Conservation (phyloP, 1,284 basidiomycete genomes). For the Cutaneotrichosporon dermatis region DNA sequence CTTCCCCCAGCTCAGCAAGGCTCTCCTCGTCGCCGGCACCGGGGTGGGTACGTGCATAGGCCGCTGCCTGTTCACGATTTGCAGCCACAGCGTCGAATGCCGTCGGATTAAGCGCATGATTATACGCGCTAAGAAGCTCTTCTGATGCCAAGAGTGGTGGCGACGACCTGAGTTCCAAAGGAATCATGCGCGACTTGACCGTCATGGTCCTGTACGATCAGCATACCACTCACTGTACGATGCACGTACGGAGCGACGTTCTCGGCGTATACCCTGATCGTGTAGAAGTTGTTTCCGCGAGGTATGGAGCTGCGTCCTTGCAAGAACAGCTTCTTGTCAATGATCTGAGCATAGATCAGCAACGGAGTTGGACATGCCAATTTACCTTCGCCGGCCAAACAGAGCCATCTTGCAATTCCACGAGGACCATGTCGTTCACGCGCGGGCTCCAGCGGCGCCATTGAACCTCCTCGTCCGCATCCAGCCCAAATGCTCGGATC, state of each 20-base stretch:
- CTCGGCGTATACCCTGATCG: slow-evolving; percentile 39
- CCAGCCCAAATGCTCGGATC: slow-evolving; percentile 22
- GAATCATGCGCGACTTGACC: slow-evolving; percentile 41
- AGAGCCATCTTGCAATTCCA: slow-evolving; percentile 28
- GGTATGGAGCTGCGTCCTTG: slow-evolving; percentile 39
- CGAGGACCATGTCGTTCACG: slow-evolving; percentile 34
- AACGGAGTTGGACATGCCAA: not conserved
- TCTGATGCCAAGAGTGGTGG: slow-evolving; percentile 39
- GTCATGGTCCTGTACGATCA: slow-evolving; percentile 28
- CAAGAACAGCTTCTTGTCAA: slow-evolving; percentile 40
- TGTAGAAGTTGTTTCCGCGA: slow-evolving; percentile 42
- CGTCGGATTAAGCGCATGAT: slow-evolving; percentile 35
- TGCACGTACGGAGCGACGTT: slow-evolving; percentile 32
- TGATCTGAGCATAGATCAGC: slow-evolving; percentile 27
- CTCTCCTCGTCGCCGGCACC: slow-evolving; percentile 24
- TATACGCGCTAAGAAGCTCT: slow-evolving; percentile 35
- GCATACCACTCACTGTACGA: too few species aligned
- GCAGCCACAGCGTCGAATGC: slow-evolving; percentile 36
- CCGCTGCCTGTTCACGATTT: slow-evolving; percentile 32
- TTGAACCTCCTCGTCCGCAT: slow-evolving; percentile 31
- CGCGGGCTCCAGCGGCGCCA: slow-evolving; percentile 42
- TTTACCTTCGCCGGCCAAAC: slow-evolving; percentile 41
- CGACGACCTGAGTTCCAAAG: slow-evolving; percentile 30
- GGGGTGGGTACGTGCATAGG: slow-evolving; percentile 37
- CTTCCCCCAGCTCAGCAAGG: slow-evolving; percentile 20